Evolutionary conservation across 2,329 filamentous ascomycete species (phyloP).

Genomic region (Stagonosporopsis vannaccii): DNA sequence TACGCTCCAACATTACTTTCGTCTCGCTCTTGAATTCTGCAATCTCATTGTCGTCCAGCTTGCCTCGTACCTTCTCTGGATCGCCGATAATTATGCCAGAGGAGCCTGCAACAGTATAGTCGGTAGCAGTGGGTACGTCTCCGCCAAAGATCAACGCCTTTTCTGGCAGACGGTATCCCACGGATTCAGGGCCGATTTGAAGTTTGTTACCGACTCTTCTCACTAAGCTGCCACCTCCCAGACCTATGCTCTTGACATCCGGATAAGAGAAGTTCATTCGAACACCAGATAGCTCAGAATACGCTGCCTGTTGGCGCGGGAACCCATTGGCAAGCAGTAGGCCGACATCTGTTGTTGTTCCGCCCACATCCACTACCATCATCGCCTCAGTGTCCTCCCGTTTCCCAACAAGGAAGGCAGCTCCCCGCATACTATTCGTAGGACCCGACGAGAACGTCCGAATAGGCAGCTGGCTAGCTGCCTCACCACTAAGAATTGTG

Average conservation of each 20-base stretch:
- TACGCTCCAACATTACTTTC: conserved; percentile 61
- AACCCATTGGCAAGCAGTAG: conserved; percentile 68
- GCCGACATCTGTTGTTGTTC: conserved; percentile 71
- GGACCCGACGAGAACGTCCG: conserved; percentile 61
- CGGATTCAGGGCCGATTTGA: conserved; percentile 67
- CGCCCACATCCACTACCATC: conserved; percentile 72
- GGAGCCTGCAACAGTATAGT: conserved; percentile 56
- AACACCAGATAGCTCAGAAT: conserved; percentile 68
- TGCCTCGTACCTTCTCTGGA: conserved; percentile 45
- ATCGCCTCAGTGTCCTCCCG: conserved; percentile 53
- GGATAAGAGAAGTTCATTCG: conserved; percentile 65
- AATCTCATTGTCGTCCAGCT: conserved; percentile 47
- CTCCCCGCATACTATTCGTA: conserved; percentile 62
- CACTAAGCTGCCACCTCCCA: conserved; percentile 66
- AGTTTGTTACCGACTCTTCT: conserved; percentile 49
- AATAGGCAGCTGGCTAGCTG: conserved; percentile 58
- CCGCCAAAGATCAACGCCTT: conserved; percentile 66
- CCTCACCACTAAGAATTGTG: conserved; percentile 56
- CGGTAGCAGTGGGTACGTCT: conserved; percentile 65
- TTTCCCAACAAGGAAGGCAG: conserved; percentile 50
- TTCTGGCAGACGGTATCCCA: conserved; percentile 63
- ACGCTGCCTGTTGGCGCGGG: conserved; percentile 68
- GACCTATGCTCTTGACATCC: conserved; percentile 65
- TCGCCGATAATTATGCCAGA: conserved; percentile 54
- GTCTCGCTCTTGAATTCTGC: conserved; percentile 52